Evolutionary conservation across 2,329 filamentous ascomycete genomes (phyloP).

Genomic region (Fusarium sp.): DNA sequence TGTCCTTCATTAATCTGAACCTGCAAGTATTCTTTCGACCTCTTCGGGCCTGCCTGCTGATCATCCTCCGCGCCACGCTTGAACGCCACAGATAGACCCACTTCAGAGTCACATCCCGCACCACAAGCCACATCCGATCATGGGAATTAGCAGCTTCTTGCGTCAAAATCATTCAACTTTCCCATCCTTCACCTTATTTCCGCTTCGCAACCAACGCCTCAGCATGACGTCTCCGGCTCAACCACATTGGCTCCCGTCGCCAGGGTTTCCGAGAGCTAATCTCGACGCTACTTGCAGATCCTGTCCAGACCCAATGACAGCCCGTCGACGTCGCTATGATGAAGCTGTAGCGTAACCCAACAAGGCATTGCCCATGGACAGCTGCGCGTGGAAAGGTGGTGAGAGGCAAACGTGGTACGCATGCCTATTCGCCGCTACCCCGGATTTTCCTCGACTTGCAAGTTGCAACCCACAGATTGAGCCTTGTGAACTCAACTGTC

Average conservation of each 20-base stretch:
- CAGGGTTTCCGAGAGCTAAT: conserved; percentile 25
- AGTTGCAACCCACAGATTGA: conserved; percentile 6
- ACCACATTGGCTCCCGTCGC: conserved; percentile 22
- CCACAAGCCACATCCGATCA: conserved; percentile 32
- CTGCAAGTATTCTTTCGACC: background rate
- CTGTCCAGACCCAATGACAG: conserved; percentile 5
- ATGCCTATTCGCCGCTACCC: conserved; percentile 32
- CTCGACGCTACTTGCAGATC: conserved; percentile 21
- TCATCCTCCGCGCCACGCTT: conserved; percentile 17
- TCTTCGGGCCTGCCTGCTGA: background rate
- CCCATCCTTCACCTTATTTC: conserved; percentile 25
- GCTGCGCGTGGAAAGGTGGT: conserved; percentile 8
- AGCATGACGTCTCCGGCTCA: conserved; percentile 26
- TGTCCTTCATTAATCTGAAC: no score
- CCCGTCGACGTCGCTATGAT: conserved; percentile 33
- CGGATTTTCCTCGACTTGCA: conserved; percentile 23
- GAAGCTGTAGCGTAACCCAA: conserved; percentile 15
- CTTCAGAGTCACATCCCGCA: background rate
- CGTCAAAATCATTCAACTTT: conserved; percentile 32
- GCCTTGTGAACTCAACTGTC: conserved; percentile 23
- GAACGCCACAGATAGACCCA: conserved; percentile 16
- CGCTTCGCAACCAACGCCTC: conserved; percentile 11
- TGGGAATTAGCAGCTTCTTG: conserved; percentile 28
- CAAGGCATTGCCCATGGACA: conserved; percentile 6
- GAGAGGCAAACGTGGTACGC: conserved; percentile 4